These are phyloP conservation scores for Vanrija humicola DNA, from an alignment of 1,284 basidiomycete genomes.

Conservation along the genomic window DNA sequence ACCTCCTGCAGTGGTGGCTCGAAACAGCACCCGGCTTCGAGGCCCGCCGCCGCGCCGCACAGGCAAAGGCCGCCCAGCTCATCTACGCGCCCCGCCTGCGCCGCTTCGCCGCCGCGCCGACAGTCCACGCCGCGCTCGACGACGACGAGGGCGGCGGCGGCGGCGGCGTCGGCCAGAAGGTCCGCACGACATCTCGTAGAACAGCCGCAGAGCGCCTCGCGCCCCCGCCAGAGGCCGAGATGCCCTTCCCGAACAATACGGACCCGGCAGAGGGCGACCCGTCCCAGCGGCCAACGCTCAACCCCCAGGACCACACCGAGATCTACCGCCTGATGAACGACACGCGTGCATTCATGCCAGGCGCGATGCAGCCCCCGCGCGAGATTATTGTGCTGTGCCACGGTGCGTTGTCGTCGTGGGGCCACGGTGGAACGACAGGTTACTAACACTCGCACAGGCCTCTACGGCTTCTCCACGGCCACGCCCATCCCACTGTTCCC, in stretches of 20 bases:
- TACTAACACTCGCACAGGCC: slow-evolving; percentile 54
- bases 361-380: slow-evolving; percentile 66
- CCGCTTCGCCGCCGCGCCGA: not conserved
- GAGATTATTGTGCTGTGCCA: slow-evolving; percentile 93
- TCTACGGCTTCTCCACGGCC: slow-evolving; percentile 88
- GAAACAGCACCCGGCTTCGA: slow-evolving; percentile 24
- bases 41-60: slow-evolving; percentile 23
- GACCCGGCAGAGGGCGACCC: not conserved
- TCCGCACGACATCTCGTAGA: not conserved
- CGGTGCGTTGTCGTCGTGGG: slow-evolving; percentile 57
- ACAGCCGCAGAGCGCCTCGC: not conserved
- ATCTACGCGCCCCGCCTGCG: slow-evolving; percentile 9
- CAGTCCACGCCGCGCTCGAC: not conserved
- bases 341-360: slow-evolving; percentile 64
- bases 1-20: slow-evolving; percentile 38
- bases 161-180: not conserved
- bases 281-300: not conserved
- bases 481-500: slow-evolving; percentile 67
- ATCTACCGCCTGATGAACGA: slow-evolving; percentile 71
- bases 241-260: not conserved
- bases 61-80: slow-evolving; percentile 15
- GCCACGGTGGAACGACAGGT: not conserved
- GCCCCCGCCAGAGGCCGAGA: not conserved
- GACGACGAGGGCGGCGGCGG: too few species aligned
- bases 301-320: slow-evolving; percentile 16